Evolutionary conservation across 2,329 filamentous ascomycete species (phyloP), one percentile per base, ranked within the genome.

Genomic region (Monascus ruber): DNA sequence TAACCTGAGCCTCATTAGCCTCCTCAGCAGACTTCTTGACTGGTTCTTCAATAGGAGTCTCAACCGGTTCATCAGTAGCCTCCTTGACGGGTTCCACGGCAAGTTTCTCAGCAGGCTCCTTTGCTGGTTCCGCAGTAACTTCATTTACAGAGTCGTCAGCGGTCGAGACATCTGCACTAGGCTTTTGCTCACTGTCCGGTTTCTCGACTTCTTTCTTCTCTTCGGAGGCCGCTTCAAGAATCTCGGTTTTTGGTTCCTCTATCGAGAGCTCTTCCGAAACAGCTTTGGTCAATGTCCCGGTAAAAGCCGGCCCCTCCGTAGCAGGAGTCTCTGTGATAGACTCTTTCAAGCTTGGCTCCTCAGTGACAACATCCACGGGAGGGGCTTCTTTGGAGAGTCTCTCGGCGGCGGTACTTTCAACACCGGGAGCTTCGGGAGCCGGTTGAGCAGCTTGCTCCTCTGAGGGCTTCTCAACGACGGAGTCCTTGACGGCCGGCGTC

Each of bases 261-360:
- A 3, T 17, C 27, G 28, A n/a, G 26, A 26, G 31, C 26, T 39
- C 10, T 11, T 33, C 31, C 24, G 4, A 10, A 33, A 33, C 31
- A n/a, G 31, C n/a, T 17, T 17, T 33, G 3, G 6, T 33, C 31
- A n/a, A 33, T 4, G n/a, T 11, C 31, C 4, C 31, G 28, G 2
- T n/a, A 31, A n/a, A n/a, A 31, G 28, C 28, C 7, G 31, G 31
- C 24, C 24, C 31, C 5, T 33, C 31, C 6, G 31, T 33, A 6
- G n/a, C 31, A 6, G 31, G n/a, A 11, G 31, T 24, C 32, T 34
- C 40, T 28, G 40, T 31, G 10, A 24, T 11, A 5, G 41, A 25
- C 24, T 43, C 41, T 17, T 41, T 35, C 9, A 32, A 38, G 8
- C 10, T 24, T 17, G 38, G 28, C 35, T 41, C 35, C 9, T 29